phyloP scores from a whole-genome alignment of 495 filamentous ascomycete genomes.

The Penicillium robsamsonii region DNA sequence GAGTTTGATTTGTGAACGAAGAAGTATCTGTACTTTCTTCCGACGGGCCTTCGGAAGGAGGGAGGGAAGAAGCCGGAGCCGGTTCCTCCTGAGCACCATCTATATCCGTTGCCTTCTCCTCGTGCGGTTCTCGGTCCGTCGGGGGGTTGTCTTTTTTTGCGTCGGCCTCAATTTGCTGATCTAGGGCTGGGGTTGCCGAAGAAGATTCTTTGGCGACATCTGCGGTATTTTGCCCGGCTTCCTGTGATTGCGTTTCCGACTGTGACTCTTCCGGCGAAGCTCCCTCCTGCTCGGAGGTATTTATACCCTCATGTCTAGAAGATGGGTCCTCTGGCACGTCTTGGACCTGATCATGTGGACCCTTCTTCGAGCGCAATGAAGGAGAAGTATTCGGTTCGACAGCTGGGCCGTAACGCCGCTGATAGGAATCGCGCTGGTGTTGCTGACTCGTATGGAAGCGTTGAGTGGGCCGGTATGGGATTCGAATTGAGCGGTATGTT shows the following conservation, averaged over 20 bases:
- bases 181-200: neutral
- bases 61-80: conserved; percentile 16
- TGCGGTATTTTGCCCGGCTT: conserved; percentile 1
- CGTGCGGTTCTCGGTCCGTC: conserved; percentile 22
- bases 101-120: conserved; percentile 18
- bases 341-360: conserved; percentile 18
- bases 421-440: conserved; percentile 42
- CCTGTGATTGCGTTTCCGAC: conserved; percentile 4
- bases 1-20: conserved; percentile 37
- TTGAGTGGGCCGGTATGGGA: conserved; percentile 19
- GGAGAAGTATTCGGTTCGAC: conserved; percentile 46
- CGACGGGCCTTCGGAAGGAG: conserved; percentile 24
- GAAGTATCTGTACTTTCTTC: conserved; percentile 34
- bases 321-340: conserved; percentile 22
- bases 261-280: conserved; percentile 16
- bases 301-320: conserved; percentile 19
- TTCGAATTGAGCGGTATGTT: conserved; percentile 31
- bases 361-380: conserved; percentile 30
- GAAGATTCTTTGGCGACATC: conserved; percentile 3
- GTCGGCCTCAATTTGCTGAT: conserved; percentile 18
- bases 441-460: conserved; percentile 43
- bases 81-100: conserved; percentile 19
- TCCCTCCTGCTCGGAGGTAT: conserved; percentile 13
- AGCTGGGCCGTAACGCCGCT: conserved; percentile 52
- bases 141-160: conserved; percentile 15